Percentiles rank a stretch among this genome's conserved stretches.
phyloP scores from a whole-genome alignment of 192 early-diverging fungal species.

The Dispira parvispora region DNA sequence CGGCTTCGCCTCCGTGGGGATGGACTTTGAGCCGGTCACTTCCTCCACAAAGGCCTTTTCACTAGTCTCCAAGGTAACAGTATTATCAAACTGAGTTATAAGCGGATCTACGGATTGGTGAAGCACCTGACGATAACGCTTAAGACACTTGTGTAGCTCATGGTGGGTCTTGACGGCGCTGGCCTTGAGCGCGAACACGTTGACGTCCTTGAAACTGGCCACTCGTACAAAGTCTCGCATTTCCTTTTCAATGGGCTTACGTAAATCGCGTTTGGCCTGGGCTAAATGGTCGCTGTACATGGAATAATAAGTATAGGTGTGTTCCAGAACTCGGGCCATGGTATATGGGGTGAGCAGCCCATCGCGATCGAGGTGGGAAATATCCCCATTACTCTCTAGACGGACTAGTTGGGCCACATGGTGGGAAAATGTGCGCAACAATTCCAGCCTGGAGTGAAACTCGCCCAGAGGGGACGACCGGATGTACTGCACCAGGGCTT shows the following conservation, averaged over 20 bases:
- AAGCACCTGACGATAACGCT: constrained; percentile 65
- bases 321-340: constrained; percentile 24
- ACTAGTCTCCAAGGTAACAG: not conserved
- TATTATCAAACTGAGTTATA: constrained; percentile 11
- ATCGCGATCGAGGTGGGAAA: not conserved
- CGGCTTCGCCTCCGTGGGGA: not conserved
- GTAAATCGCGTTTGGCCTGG: constrained; percentile 32
- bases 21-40: not conserved
- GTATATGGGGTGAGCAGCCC: not conserved
- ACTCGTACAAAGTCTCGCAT: constrained; percentile 88
- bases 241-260: constrained; percentile 71
- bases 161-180: constrained; percentile 83
- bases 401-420: constrained; percentile 12
- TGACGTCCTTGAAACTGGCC: constrained; percentile 94
- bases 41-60: not conserved
- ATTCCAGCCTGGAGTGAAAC: constrained; percentile 53
- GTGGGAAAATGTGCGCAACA: constrained; percentile 38
- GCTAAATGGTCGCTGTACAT: constrained; percentile 48
- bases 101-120: constrained; percentile 46
- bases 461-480: constrained; percentile 62
- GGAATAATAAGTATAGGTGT: constrained; percentile 63
- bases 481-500: constrained; percentile 68
- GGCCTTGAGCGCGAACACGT: constrained; percentile 75
- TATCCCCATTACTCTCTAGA: not conserved
- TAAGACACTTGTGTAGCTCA: constrained; percentile 80